phyloP scores from a whole-genome alignment of 805 yeast genomes.

The Wickerhamiella allomyrinae region DNA sequence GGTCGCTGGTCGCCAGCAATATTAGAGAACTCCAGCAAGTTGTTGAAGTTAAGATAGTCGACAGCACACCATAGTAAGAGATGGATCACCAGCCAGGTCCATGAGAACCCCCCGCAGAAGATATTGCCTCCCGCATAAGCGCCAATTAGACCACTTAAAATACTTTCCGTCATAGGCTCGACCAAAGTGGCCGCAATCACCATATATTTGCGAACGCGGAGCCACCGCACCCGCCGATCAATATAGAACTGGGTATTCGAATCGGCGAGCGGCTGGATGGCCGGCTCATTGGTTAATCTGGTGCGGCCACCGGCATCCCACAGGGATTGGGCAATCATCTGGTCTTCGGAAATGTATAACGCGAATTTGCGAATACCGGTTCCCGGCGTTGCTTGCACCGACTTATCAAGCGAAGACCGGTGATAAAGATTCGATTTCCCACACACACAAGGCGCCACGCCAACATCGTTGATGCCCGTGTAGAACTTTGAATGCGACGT shows the following conservation, averaged over 20 bases:
- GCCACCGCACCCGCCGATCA: conserved; percentile 65
- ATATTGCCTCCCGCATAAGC: conserved; percentile 34
- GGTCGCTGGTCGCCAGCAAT: conserved; percentile 17
- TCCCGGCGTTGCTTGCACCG: conserved; percentile 20
- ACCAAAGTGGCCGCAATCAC: conserved; percentile 69
- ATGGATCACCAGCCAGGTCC: conserved; percentile 33
- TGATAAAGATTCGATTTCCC: conserved; percentile 78
- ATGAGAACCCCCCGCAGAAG: conserved; percentile 20
- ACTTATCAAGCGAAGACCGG: conserved; percentile 37
- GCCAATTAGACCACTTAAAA: conserved; percentile 55
- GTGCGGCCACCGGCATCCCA: conserved; percentile 70
- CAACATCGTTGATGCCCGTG: conserved; percentile 56
- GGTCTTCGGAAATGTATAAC: conserved; percentile 78
- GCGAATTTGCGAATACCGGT: conserved; percentile 56
- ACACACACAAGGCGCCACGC: conserved; percentile 78
- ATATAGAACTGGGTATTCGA: conserved; percentile 41
- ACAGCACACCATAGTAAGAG: conserved; percentile 46
- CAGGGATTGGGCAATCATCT: conserved; percentile 76
- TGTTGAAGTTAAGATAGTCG: conserved; percentile 47
- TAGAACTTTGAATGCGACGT: conserved; percentile 81
- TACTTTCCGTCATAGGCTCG: conserved; percentile 75
- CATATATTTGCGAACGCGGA: conserved; percentile 77
- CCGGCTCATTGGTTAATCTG: conserved; percentile 65
- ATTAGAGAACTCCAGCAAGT: conserved; percentile 24
- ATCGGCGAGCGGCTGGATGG: conserved; percentile 50